Base-by-base conservation (phyloP, 176 grass and related monocot genomes). In the Rhynchospora tenuis region DNA sequence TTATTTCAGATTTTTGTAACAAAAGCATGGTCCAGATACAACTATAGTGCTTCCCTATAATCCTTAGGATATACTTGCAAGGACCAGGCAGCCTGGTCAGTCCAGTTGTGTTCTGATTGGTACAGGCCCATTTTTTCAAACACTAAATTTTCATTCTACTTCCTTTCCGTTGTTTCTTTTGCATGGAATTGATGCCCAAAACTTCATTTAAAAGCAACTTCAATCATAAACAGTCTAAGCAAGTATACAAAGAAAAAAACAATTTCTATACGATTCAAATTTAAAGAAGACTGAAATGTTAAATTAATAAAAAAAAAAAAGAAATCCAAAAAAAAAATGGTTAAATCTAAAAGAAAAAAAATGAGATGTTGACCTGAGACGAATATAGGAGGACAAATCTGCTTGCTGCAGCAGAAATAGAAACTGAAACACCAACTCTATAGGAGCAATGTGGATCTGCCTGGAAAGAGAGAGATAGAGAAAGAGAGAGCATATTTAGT, bases 371-470 rank as follows among this genome's bases (percentile, higher is more conserved):
- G 71, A 99, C 96, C 96, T 93, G 88, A 67, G 96, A 88, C 55
- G 89, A 90, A 89, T 95, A 95, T 47, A 93, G 83, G 33, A 99
- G 86, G 84, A 93, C 78, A 82, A 99, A 99, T 87, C 96, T 90
- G 69, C 93, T 86, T 43, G 96, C 88, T 59, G 91, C 90, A 80
- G 91, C 88, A 83, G 86, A 84, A 81, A 90, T 65, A 68, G 92
- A 95, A 89, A 89, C 91, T 50, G 80, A 90, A 80, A 89, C 51
- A 69, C 44, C 86, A 58, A 93, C 79, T 89, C 78, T 86, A 54
- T 99, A 99, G 5, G 96, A 99, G 78, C 96, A 99, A 85, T 99
- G 96, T 27, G 96, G 93, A 66, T 99, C 93, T 62, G 88, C 89
- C 96, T 99, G 85, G 76, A 98, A 85, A 72, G 81, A 74, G 31